Evolutionary conservation across 805 yeast genomes (phyloP).

Genomic region (Candida nemodendra): DNA sequence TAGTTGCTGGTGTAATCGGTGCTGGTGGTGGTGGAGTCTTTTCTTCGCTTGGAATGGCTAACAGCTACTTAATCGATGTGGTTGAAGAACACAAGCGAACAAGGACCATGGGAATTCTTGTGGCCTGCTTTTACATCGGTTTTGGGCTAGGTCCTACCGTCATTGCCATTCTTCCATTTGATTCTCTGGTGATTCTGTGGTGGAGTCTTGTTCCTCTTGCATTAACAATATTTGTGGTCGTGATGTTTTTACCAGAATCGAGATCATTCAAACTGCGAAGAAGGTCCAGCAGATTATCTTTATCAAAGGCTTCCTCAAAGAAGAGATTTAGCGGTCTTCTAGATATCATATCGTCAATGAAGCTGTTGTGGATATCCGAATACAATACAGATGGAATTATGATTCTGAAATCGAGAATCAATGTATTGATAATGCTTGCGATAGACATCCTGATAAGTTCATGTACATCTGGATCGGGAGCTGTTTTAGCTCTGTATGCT

Average conservation of each 20-base stretch:
- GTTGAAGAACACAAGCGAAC: conserved; percentile 60
- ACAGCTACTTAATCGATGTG: conserved; percentile 74
- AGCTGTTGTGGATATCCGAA: conserved; percentile 51
- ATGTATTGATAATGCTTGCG: conserved; percentile 47
- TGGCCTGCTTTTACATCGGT: conserved; percentile 60
- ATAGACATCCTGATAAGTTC: conserved; percentile 45
- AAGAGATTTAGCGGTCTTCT: conserved; percentile 6
- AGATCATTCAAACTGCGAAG: conserved; percentile 53
- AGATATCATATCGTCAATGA: conserved; percentile 46
- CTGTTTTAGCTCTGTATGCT: conserved; percentile 50
- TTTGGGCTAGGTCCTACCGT: conserved; percentile 63
- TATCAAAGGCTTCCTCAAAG: conserved; percentile 3
- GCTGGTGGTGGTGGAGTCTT: conserved; percentile 63
- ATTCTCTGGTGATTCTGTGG: conserved; percentile 32
- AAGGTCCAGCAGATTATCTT: conserved; percentile 42
- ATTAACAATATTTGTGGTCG: conserved; percentile 34
- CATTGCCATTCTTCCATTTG: conserved; percentile 42
- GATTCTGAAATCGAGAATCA: conserved; percentile 38
- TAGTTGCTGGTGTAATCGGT: conserved; percentile 44
- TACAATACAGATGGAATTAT: conserved; percentile 27
- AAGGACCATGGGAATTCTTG: conserved; percentile 54
- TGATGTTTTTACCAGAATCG: conserved; percentile 58
- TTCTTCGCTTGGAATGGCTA: conserved; percentile 54
- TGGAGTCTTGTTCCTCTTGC: conserved; percentile 24
- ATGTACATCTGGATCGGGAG: conserved; percentile 40